phyloP scores from a whole-genome alignment of 2,329 filamentous ascomycete species.

The Pseudogymnoascus sp. region DNA sequence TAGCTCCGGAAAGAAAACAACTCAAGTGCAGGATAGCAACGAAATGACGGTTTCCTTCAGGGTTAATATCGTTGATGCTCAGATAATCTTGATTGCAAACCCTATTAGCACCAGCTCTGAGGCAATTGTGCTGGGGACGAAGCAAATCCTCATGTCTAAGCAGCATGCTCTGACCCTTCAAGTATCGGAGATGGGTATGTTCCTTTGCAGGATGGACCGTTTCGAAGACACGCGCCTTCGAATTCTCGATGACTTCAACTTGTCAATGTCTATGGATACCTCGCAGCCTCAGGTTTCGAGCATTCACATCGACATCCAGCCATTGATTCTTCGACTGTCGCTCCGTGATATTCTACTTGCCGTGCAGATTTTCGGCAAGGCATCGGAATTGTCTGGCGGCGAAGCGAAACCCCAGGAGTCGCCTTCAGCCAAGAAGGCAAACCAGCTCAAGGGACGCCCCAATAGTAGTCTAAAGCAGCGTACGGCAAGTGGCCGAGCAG shows the following conservation, averaged over 20 bases:
- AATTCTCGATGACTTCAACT: constrained; percentile 93
- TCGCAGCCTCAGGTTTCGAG: constrained; percentile 59
- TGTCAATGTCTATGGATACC: constrained; percentile 80
- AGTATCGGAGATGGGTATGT: constrained; percentile 94
- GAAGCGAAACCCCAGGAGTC: constrained; percentile 45
- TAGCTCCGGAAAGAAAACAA: constrained; percentile 4
- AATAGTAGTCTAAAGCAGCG: constrained; percentile 44
- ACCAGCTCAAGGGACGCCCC: constrained; percentile 37
- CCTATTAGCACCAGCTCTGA: constrained; percentile 85
- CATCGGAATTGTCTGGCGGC: constrained; percentile 73
- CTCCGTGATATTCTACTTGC: constrained; percentile 91
- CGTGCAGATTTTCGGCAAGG: constrained; percentile 85
- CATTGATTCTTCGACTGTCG: constrained; percentile 82
- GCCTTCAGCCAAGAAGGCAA: constrained; percentile 48
- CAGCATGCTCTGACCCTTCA: constrained; percentile 93
- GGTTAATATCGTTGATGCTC: constrained; percentile 90
- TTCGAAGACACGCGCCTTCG: constrained; percentile 86
- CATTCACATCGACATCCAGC: constrained; percentile 83
- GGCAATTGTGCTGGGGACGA: constrained; percentile 89
- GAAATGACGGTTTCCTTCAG: constrained; percentile 75
- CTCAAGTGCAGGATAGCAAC: constrained; percentile 1
- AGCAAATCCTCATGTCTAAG: constrained; percentile 86
- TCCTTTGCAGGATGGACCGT: constrained; percentile 94
- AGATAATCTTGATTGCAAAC: constrained; percentile 94
- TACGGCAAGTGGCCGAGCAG: constrained; percentile 50